Evolutionary conservation across 1,284 basidiomycete species (phyloP).

Genomic region (Rhodofomes roseus): DNA sequence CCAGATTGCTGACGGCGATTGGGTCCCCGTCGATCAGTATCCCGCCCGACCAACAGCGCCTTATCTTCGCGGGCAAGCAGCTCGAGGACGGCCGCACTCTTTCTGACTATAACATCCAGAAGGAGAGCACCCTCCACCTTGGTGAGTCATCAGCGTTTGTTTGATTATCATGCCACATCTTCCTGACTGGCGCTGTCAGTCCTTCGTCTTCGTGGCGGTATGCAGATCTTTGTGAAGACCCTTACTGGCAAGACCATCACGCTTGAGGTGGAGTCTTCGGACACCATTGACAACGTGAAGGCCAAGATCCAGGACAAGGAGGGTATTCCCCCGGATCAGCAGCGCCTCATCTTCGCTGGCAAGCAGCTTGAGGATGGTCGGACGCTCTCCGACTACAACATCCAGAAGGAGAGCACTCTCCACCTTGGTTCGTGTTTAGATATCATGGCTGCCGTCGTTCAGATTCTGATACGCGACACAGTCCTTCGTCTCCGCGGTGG

Average conservation of each 20-base stretch:
- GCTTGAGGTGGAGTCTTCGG: conserved; percentile 26
- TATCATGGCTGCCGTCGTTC: not conserved
- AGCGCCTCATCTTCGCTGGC: conserved; percentile 1
- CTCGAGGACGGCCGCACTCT: conserved; percentile 26
- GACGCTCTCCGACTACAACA: conserved; percentile 1
- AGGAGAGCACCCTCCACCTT: conserved; percentile 27
- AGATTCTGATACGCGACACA: not conserved
- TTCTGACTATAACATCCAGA: conserved; percentile 29
- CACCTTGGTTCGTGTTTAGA: not conserved
- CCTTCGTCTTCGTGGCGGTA: conserved; percentile 12
- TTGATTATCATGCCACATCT: not conserved
- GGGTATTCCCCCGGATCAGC: conserved; percentile 11
- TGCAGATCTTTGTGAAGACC: conserved; percentile 32
- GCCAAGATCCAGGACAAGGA: conserved; percentile 30
- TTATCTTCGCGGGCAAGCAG: conserved; percentile 29
- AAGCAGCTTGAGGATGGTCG: conserved; percentile 2
- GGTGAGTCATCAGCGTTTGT: conserved; percentile 8
- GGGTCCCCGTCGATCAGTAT: conserved; percentile 8
- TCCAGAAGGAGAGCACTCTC: conserved; percentile 1
- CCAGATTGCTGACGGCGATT: not conserved
- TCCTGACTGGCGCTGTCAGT: not conserved
- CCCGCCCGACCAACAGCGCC: conserved; percentile 25
- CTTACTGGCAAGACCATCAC: conserved; percentile 29
- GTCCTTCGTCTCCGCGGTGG: conserved; percentile 11
- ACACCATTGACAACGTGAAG: conserved; percentile 27